Conservation (phyloP, 345 rosid genomes). For the Syzygium grande region DNA sequence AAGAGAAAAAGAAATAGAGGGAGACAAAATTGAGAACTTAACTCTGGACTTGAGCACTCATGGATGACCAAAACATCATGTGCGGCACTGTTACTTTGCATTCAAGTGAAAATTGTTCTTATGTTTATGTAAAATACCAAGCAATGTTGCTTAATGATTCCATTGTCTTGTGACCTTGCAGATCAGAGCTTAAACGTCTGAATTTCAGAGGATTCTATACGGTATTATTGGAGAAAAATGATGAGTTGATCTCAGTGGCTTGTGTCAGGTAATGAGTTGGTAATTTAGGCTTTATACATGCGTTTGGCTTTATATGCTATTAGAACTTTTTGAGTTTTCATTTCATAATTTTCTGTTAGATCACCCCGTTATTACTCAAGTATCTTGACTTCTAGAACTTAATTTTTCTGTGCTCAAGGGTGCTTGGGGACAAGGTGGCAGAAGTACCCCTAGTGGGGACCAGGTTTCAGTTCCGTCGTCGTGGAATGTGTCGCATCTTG, state of each 20-base stretch:
- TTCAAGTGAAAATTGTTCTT: neutral
- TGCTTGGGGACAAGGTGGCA: slow-evolving; percentile 43
- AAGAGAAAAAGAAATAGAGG: neutral
- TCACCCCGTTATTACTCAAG: neutral
- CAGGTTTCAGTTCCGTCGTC: slow-evolving; percentile 23
- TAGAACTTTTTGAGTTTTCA: neutral
- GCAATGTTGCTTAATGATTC: neutral
- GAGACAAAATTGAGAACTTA: neutral
- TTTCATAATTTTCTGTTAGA: neutral
- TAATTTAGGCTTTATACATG: neutral
- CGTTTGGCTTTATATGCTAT: neutral
- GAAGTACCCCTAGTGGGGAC: slow-evolving; percentile 55
- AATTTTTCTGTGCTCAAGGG: slow-evolving; percentile 14
- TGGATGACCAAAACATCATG: neutral
- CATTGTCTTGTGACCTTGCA: neutral
- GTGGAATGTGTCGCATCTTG: slow-evolving; percentile 44
- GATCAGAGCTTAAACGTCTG: slow-evolving; percentile 31
- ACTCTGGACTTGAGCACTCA: neutral
- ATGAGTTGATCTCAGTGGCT: slow-evolving; percentile 46
- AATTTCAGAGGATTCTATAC: slow-evolving; percentile 60
- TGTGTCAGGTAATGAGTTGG: slow-evolving; percentile 23
- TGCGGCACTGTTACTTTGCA: neutral
- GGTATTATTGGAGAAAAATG: slow-evolving; percentile 39
- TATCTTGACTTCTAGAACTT: neutral
- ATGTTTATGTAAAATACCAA: neutral